Base-by-base conservation (phyloP, 192 early-diverging fungal genomes). In the Coemansia sp. region DNA sequence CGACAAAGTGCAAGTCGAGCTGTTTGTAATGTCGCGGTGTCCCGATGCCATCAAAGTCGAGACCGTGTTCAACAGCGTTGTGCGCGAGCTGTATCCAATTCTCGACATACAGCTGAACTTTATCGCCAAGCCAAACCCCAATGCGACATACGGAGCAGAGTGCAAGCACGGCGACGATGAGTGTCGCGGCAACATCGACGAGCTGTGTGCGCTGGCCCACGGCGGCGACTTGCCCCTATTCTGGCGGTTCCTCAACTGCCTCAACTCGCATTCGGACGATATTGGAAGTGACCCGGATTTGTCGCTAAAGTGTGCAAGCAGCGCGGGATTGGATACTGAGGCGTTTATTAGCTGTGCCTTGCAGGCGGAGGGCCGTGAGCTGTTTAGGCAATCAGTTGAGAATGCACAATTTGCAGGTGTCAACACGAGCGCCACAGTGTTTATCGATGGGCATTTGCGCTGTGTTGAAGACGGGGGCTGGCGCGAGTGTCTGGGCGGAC, bases 21-120 rank as follows among this genome's bases (percentile, higher is more conserved):
- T 90, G 49, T 88, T 88, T 61, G 89, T 90, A 17, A 90, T 90
- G 89, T 86, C 85, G 18, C 80, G 86, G 24, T 90, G 89, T 49
- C 89, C 89, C 0, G 88, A 87, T 56, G 84, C 83, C 4, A 59
- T 83, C 15, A 64, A 71, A 23, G 84, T 87, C 23, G 88, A 90
- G 61, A 46, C 70, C 0, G 67, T 66, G 26, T 64, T 79, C 46
- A 34, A 60, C 14, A 38, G 34, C 8, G 76, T 79, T 0, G 66
- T 85, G 2, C 63, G 52, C 0, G 56, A 66, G 47, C 82, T 84
- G 12, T 53, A 75, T 23, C 51, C 76, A 12, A 86, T 86, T 21
- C 68, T 82, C 47, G 70, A 67, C 28, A 31, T 85, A 4, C 62
- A 68, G 42, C 73, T 74, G 6, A 73, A 79, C 61, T 86, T 81